Base-by-base conservation (phyloP, 495 filamentous ascomycete species). In the Hypoxylon perforatum region DNA sequence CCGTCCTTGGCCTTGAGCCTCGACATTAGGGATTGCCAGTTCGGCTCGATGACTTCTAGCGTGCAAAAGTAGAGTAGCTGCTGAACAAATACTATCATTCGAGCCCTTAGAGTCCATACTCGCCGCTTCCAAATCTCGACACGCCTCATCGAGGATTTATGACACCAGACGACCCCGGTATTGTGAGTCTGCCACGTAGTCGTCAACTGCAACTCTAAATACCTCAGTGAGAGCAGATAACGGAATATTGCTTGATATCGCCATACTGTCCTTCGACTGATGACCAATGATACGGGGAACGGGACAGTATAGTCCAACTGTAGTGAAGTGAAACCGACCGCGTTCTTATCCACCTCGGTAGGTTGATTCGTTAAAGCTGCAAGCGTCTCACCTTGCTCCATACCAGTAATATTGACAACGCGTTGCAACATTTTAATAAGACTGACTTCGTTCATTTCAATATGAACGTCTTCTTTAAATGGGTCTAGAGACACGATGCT, bases 41-140 rank as follows among this genome's bases (percentile, higher is more conserved):
- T 99, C 15, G 93, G 95, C 77, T 99, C 95, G 61, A 99, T 93
- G 56, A 99, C 95, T 75, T 99, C 95, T 0, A 91, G 88, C 0
- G 95, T 98, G 74, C 94, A 97, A 69, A 96, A 99, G 74, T 97
- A 99, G 21, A 97, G 82, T 23, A 97, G 80, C 72, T 99, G 95
- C 76, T 99, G 96, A 18, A 98, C 90, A 71, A 98, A 99, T 11
- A 97, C 90, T 11, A 99, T 81, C 95, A 99, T 99, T 47, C 96
- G 86, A 8, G 93, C 91, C 19, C 95, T 85, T 41, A 99, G 76
- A 2, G 91, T 97, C 92, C 93, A 98, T 2, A 92, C 92, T 28
- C 92, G 85, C 35, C 94, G 85, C 75, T 99, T 99, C 92, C 93
- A 97, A 68, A 90, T 83, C 79, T 98, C 95, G 28, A 97, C 81